A percentile compares a stretch with the other conserved stretches of the same genome.
Conservation (phyloP, 2,329 filamentous ascomycete species). For the Periconia digitata region DNA sequence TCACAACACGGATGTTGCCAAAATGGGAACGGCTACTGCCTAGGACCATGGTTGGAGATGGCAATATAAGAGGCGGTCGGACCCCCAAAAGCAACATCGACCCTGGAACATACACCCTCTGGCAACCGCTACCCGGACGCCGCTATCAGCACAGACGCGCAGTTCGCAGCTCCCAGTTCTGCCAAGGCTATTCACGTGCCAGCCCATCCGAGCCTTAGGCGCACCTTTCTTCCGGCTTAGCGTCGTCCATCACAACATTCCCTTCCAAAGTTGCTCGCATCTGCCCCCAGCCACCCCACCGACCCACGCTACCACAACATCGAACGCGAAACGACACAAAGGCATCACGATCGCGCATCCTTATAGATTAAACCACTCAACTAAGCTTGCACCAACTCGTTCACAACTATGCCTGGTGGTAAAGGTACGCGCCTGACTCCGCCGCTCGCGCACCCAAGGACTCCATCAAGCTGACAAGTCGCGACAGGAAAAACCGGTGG, state of each 20-base stretch:
- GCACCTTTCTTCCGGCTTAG: conserved; percentile 27
- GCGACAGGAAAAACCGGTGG: conserved; percentile 65
- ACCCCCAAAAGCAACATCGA: not conserved
- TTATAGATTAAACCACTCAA: conserved; percentile 28
- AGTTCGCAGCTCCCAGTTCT: too few relatives aligned
- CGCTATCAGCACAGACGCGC: conserved; percentile 14
- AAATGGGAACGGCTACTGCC: not conserved
- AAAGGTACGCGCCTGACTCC: conserved; percentile 73
- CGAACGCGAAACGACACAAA: conserved; percentile 22
- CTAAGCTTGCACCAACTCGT: conserved; percentile 21
- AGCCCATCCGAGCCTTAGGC: conserved; percentile 16
- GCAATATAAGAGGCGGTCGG: not conserved
- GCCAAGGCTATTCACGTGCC: conserved; percentile 17
- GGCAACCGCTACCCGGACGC: not conserved
- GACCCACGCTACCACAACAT: conserved; percentile 35
- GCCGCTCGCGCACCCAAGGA: conserved; percentile 18
- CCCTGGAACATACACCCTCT: not conserved
- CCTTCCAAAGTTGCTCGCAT: conserved; percentile 22
- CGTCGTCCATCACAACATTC: conserved; percentile 33
- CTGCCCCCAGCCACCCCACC: conserved; percentile 35
- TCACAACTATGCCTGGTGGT: conserved; percentile 70
- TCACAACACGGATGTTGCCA: not conserved
- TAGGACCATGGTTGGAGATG: not conserved
- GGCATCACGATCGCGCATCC: conserved; percentile 34
- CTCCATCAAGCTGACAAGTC: conserved; percentile 20